phyloP scores from a whole-genome alignment of 75 land plant species.

The Cryptomeria japonica region DNA sequence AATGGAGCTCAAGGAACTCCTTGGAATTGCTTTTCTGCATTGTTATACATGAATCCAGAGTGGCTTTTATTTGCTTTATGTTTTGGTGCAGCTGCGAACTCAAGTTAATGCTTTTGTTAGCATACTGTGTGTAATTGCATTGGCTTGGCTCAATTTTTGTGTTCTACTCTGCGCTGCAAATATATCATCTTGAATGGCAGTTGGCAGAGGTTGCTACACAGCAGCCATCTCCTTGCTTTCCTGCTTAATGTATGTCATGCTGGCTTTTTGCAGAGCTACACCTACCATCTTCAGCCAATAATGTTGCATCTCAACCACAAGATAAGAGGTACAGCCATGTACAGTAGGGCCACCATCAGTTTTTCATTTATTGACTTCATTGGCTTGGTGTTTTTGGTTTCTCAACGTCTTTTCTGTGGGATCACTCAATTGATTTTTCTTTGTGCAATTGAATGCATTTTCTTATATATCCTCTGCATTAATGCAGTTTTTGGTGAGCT shows the following conservation, averaged over 20 bases:
- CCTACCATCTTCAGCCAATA: conserved; percentile 8
- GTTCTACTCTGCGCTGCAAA: not conserved
- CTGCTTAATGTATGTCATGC: conserved; percentile 1
- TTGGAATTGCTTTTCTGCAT: not conserved
- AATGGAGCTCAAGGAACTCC: not conserved
- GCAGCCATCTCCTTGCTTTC: not conserved
- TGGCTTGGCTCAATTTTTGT: not conserved
- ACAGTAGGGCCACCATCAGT: not conserved
- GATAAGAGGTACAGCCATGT: conserved; percentile 8
- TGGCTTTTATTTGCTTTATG: not conserved
- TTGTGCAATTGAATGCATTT: not conserved
- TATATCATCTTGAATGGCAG: conserved; percentile 2
- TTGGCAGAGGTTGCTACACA: not conserved
- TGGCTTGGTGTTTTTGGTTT: not conserved
- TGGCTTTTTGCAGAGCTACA: conserved; percentile 9
- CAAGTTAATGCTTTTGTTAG: not conserved
- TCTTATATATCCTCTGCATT: not conserved
- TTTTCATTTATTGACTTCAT: not conserved
- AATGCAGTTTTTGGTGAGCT: not conserved
- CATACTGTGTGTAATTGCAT: not conserved
- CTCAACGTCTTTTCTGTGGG: not conserved
- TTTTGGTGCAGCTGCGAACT: not conserved
- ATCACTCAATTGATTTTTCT: not conserved
- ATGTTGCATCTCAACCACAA: not conserved
- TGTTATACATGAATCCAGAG: not conserved